Evolutionary conservation across 495 filamentous ascomycete species (phyloP), one percentile per base, ranked within the genome.

Genomic region (Xylaria telfairii): DNA sequence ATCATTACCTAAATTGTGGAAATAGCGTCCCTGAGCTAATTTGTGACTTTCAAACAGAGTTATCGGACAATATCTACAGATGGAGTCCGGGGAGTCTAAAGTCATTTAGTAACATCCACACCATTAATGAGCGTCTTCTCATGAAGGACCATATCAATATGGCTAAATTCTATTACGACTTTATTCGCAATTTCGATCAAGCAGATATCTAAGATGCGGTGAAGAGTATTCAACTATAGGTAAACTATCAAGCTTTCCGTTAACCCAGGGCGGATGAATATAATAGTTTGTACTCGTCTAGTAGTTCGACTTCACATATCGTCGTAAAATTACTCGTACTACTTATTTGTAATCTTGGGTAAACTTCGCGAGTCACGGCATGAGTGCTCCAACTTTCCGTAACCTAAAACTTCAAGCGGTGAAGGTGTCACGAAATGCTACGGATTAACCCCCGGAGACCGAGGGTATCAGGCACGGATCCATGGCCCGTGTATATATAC

Each of bases 151-250:
- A 51, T 12, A 2, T 53, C 1, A 26, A 65, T 15, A 65, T 65
- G 63, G 63, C 46, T 19, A 65, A 17, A 24, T 65, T 65, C 32
- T 65, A 65, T 46, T 65, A 53, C n/a, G 46, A 65, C 24, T 51
- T 65, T 8, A 65, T 53, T 17, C 63, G 63, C 13, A 53, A 65
- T 17, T 65, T 21, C 46, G 46, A 65, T 3, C 63, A 65, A 8
- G 30, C 44, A 13, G 63, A 65, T 39, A 2, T 51, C 9, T 51
- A 53, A 21, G 47, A 51, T 8, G n/a, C 1, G 47, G 47, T 21
- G 7, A 8, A 37, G 34, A 37, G 8, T 8, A 37, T 37, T 37
- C 34, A 37, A 37, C 34, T 37, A 37, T n/a, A n/a, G n/a, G 0
- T 51, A 10, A 49, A 15, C 46, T 8, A 49, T 21, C 46, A 21